Evolutionary conservation across 441 rosid genomes (phyloP), one percentile per base, ranked within the genome.

Genomic region (Dalechampia spathulata): DNA sequence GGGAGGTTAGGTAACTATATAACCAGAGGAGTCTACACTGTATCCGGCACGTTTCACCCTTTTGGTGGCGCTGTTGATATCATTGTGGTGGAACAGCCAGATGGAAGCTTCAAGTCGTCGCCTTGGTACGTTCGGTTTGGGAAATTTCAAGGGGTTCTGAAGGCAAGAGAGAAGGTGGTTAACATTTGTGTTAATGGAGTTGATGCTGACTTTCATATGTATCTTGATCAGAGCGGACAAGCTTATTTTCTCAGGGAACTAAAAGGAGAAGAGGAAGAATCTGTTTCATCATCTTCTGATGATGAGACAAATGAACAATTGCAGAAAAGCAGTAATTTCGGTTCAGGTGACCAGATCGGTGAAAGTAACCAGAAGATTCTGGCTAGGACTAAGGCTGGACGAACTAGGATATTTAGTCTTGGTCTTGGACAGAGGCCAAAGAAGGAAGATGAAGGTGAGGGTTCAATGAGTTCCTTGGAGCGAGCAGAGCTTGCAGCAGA

Each of bases 61-160:
- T 93, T 93, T 62, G 99, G 99, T 47, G 99, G 99, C 52, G 99
- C 95, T 61, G 95, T 90, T 38, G 99, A 93, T 82, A 81, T 93
- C 38, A 78, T 93, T 69, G 99, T 85, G 6, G 97, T 93, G 21
- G 88, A 90, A 30, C 99, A 87, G 64, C 93, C 87, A 2, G 97
- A 93, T 62, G 96, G 97, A 57, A 76, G 81, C 55, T 93, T 90
- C 71, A 90, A 84, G 68, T 87, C 99, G 5, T 90, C 97, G 16
- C 99, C 97, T 64, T 93, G 99, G 99, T 83, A 86, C 68, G 93
- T 93, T 28, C 59, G 83, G 66, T 93, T 93, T 55, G 99, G 99
- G 32, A 93, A 93, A 70, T 93, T 93, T 69, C 99, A 90, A 76
- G 99, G 99, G 62, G 96, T 93, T 70, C 70, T 93, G 71, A 87